Evolutionary conservation across 441 rosid genomes (phyloP), one percentile per base, ranked within the genome.

Genomic region (Breynia disticha): DNA sequence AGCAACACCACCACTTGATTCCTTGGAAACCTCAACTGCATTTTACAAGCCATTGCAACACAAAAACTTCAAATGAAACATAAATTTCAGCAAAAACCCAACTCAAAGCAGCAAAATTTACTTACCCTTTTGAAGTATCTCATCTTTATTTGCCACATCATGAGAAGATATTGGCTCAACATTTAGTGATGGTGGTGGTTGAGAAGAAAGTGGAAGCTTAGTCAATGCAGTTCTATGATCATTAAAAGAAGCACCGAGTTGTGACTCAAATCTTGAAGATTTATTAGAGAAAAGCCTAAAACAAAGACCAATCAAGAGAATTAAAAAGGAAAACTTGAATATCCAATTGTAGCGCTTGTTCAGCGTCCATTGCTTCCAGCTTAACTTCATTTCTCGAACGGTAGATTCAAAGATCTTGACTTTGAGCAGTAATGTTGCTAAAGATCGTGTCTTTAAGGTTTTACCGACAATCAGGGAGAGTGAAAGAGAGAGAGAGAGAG

Each of bases 351-450:
- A 70, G 62, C 75, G 70, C 72, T 66, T 74, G 66, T 55, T 71
- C 24, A 56, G 46, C 13, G 82, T 66, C 63, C 68, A 57, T 37
- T 68, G 52, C 44, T 63, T 68, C 78, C 75, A 67, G 48, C 62
- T 71, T 42, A 69, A 55, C 70, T 74, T 90, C 95, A 79, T 87
- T 62, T 51, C 32, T 51, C 16, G n/a, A n/a, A n/a, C n/a, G n/a
- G n/a, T n/a, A n/a, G n/a, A n/a, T n/a, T n/a, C n/a, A n/a, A n/a
- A n/a, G n/a, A n/a, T n/a, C n/a, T n/a, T n/a, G n/a, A n/a, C n/a
- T n/a, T n/a, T n/a, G n/a, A n/a, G n/a, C n/a, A n/a, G n/a, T n/a
- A n/a, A n/a, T n/a, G n/a, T n/a, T n/a, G n/a, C n/a, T n/a, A n/a
- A n/a, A n/a, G n/a, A n/a, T n/a, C n/a, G n/a, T n/a, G n/a, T n/a